Evolutionary conservation across 1,139 yeast genomes (phyloP).

Genomic region (Saccharomyces hybrid): DNA sequence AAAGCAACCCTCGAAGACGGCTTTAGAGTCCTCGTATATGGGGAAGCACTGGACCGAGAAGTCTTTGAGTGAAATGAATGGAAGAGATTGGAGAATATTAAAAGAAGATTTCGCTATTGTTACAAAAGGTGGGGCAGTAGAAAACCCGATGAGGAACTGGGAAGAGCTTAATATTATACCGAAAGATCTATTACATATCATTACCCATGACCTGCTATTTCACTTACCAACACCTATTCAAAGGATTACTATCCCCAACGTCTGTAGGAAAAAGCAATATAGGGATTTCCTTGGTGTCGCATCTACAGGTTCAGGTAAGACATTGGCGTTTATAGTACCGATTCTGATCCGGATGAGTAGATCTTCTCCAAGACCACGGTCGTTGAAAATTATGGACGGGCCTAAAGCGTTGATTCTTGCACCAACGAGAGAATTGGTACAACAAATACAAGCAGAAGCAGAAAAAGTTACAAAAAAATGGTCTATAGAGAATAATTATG

Average conservation of each 20-base stretch:
- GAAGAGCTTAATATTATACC: slow-evolving; percentile 48
- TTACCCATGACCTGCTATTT: slow-evolving; percentile 40
- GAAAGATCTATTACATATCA: slow-evolving; percentile 34
- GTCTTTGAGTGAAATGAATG: slow-evolving; percentile 53
- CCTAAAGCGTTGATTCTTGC: slow-evolving; percentile 66
- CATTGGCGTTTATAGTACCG: slow-evolving; percentile 77
- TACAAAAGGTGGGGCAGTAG: slow-evolving; percentile 44
- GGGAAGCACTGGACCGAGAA: slow-evolving; percentile 67
- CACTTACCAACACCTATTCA: slow-evolving; percentile 81
- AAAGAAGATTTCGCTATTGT: slow-evolving; percentile 69
- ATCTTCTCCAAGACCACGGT: slow-evolving; percentile 33
- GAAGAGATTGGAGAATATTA: slow-evolving; percentile 85
- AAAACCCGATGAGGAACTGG: slow-evolving; percentile 71
- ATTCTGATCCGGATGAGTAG: slow-evolving; percentile 51
- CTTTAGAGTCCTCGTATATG: slow-evolving; percentile 17
- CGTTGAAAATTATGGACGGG: slow-evolving; percentile 44
- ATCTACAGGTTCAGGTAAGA: slow-evolving; percentile 94
- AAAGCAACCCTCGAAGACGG: slow-evolving; percentile 9
- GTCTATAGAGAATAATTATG: slow-evolving; percentile 32
- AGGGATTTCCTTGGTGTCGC: slow-evolving; percentile 83
- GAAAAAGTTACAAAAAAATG: slow-evolving; percentile 40
- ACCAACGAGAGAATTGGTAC: slow-evolving; percentile 91
- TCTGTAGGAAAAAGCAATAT: slow-evolving; percentile 37
- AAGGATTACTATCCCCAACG: slow-evolving; percentile 77
- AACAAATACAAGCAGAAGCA: slow-evolving; percentile 69